Percentiles rank a stretch among this genome's conserved stretches.
Evolutionary conservation across 331 rosid species (phyloP).

Genomic region (Acacia pycnantha): DNA sequence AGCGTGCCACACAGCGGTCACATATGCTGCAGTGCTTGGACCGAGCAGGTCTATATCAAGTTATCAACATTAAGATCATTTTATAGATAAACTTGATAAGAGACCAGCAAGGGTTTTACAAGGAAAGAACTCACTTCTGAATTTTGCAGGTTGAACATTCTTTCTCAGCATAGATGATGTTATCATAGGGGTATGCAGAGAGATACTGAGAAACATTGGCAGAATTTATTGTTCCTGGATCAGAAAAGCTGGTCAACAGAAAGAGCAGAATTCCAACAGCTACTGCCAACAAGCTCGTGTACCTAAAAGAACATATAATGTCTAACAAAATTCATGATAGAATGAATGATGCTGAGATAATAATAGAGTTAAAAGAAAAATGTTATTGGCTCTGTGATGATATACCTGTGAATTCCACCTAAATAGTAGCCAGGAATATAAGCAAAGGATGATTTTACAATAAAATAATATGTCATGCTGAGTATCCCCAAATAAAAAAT

Average conservation of each 20-base stretch:
- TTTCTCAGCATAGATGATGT: conserved; percentile 73
- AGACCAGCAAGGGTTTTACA: background rate
- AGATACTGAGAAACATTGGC: conserved; percentile 80
- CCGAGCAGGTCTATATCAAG: conserved; percentile 78
- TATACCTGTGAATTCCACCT: conserved; percentile 74
- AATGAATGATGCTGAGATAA: conserved; percentile 31
- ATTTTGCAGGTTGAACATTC: conserved; percentile 89
- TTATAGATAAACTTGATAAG: conserved; percentile 3
- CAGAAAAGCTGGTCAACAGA: conserved; percentile 87
- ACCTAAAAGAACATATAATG: conserved; percentile 54
- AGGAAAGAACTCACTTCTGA: conserved; percentile 64
- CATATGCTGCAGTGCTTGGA: conserved; percentile 99
- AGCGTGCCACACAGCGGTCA: conserved; percentile 88
- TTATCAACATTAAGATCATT: conserved; percentile 16
- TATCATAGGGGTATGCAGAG: conserved; percentile 85
- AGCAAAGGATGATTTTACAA: conserved; percentile 55
- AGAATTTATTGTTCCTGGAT: conserved; percentile 76
- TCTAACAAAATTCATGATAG: conserved; percentile 39
- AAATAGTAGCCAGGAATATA: conserved; percentile 84
- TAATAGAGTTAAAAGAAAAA: background rate
- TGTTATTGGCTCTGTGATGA: background rate
- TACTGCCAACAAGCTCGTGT: conserved; percentile 72
- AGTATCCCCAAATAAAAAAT: conserved; percentile 63
- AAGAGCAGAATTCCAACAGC: conserved; percentile 77
- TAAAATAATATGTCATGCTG: conserved; percentile 57